phyloP scores from a whole-genome alignment of 2,329 filamentous ascomycete species.

The Arthrobotrys sphaeroides region DNA sequence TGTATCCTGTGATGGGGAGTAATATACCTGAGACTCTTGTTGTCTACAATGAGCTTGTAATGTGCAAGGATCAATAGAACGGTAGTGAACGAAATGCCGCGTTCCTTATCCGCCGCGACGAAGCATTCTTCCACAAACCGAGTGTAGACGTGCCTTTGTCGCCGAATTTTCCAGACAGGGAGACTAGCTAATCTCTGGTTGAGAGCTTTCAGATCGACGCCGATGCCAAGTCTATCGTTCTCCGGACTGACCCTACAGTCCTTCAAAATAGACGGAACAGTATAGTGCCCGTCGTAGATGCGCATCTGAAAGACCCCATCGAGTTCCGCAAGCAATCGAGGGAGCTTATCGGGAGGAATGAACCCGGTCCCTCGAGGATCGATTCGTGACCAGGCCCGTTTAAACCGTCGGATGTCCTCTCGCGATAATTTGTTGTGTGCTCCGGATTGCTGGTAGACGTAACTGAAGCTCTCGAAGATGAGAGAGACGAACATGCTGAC shows the following conservation, averaged over 20 bases:
- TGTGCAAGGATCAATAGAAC: slow-evolving; percentile 96
- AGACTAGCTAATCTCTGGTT: slow-evolving; percentile 77
- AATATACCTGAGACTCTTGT: slow-evolving; percentile 83
- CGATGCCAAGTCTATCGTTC: slow-evolving; percentile 60
- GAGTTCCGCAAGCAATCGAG: slow-evolving; percentile 85
- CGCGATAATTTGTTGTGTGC: slow-evolving; percentile 89
- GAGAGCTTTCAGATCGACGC: slow-evolving; percentile 78
- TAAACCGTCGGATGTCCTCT: slow-evolving; percentile 95
- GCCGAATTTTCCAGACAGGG: slow-evolving; percentile 77
- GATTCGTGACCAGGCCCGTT: slow-evolving; percentile 96
- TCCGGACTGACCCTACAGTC: slow-evolving; percentile 73
- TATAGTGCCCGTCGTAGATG: slow-evolving; percentile 91
- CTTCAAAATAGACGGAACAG: slow-evolving; percentile 84
- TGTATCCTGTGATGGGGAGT: slow-evolving; percentile 8
- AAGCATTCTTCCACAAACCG: slow-evolving; percentile 97
- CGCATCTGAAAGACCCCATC: slow-evolving; percentile 97
- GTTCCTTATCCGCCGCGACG: slow-evolving; percentile 87
- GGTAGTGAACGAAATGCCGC: slow-evolving; percentile 88
- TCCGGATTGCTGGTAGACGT: slow-evolving; percentile 96
- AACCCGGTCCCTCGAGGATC: slow-evolving; percentile 91
- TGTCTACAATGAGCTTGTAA: slow-evolving; percentile 98
- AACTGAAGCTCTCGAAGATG: slow-evolving; percentile 99
- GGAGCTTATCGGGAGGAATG: slow-evolving; percentile 89
- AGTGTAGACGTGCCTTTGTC: slow-evolving; percentile 81
- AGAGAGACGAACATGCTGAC: slow-evolving; percentile 97